Conservation (phyloP, 1,284 basidiomycete species). For the Ceratobasidium sp. region DNA sequence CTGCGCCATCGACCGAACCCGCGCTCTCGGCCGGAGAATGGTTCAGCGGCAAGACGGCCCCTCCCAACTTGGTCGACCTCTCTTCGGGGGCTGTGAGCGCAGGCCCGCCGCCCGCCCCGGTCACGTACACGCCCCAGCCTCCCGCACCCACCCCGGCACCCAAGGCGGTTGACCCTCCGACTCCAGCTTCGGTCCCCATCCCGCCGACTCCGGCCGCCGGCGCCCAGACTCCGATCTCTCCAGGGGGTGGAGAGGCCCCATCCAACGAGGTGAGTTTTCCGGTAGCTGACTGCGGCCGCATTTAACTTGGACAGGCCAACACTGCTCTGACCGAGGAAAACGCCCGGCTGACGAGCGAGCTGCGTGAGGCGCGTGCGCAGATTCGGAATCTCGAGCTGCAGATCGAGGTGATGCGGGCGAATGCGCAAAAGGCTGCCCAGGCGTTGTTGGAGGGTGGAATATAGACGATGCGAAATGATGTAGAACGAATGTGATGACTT, state of each 20-base stretch:
- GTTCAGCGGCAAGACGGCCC: slow-evolving; percentile 79
- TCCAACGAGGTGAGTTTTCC: slow-evolving; percentile 17
- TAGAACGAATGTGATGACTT: no score
- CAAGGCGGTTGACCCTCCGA: slow-evolving; percentile 46
- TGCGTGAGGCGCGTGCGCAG: slow-evolving; percentile 77
- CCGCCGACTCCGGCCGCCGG: slow-evolving; percentile 42
- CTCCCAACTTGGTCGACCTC: slow-evolving; percentile 67
- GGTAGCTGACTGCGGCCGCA: not conserved
- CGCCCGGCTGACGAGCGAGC: slow-evolving; percentile 62
- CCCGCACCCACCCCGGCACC: slow-evolving; percentile 45
- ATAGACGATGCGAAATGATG: not conserved
- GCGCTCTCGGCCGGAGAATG: slow-evolving; percentile 84
- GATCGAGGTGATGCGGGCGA: slow-evolving; percentile 75
- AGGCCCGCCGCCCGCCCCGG: slow-evolving; percentile 44
- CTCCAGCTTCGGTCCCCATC: slow-evolving; percentile 45
- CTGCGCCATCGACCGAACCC: slow-evolving; percentile 82
- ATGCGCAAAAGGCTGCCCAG: slow-evolving; percentile 68
- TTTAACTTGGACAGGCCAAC: slow-evolving; percentile 18
- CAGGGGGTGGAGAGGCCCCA: not conserved
- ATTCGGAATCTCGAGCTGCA: slow-evolving; percentile 82
- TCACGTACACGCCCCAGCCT: slow-evolving; percentile 46
- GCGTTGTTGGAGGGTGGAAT: slow-evolving; percentile 42
- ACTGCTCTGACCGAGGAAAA: slow-evolving; percentile 63
- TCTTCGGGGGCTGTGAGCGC: slow-evolving; percentile 49
- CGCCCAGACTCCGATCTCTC: slow-evolving; percentile 19